Evolutionary conservation across 192 early-diverging fungal species (phyloP), one percentile per base, ranked within the genome.

Genomic region (Chytriomyces sp.): DNA sequence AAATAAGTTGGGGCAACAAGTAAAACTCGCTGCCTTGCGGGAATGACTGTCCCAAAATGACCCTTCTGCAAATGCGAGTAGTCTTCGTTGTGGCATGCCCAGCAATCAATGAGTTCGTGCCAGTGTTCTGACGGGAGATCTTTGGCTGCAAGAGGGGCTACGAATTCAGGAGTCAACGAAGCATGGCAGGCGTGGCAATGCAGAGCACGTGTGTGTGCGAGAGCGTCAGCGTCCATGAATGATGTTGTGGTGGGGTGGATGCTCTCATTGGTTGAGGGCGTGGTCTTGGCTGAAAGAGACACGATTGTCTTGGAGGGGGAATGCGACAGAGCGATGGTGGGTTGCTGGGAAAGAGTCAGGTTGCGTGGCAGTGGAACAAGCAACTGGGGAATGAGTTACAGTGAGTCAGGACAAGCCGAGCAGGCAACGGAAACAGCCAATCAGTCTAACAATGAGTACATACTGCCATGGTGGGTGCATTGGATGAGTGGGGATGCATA

Each of bases 1-100:
- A 83, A 24, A 61, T 84, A 76, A 44, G 66, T 76, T 11, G 62
- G 73, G 5, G 79, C 83, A 23, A 85, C 84, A 44, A 85, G 64
- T 8, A 85, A 18, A 10, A 63, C 46, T 1, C 66, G 45, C 59
- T 45, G 16, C 23, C 80, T 46, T 6, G 84, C 80, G 11, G 76
- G 71, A 28, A 87, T 79, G 43, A 84, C 78, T 7, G 79, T 80
- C 0, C 77, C 82, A 62, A 45, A 53, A 60, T 87, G 83, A 2
- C 82, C 83, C 26, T 73, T 78, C 49, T 76, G 59, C 18, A 81
- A 69, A 48, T 75, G 75, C 50, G 83, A 72, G 72, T 86, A 89
- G 68, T 89, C 85, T 66, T 89, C 87, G 44, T 80, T 66, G 64
- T 89, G 87, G 61, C 87, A 89, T 1, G 85, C 82, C 87, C 87